phyloP scores from a whole-genome alignment of 2,329 filamentous ascomycete species.

The Myotisia sp. region DNA sequence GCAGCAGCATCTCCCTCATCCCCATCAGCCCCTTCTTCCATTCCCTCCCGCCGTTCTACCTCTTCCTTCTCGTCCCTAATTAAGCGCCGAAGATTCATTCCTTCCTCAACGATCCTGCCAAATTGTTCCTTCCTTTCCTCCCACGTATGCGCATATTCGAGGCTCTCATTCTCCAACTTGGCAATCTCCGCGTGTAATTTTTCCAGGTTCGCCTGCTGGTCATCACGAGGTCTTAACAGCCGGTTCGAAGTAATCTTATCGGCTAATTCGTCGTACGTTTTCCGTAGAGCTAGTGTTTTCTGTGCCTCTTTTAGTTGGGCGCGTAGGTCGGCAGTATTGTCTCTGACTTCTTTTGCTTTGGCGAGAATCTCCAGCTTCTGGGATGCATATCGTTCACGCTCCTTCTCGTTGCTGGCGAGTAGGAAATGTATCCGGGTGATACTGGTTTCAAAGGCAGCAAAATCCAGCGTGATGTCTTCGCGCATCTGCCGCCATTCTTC shows the following conservation, averaged over 20 bases:
- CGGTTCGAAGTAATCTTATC: conserved; percentile 74
- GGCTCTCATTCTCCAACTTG: conserved; percentile 71
- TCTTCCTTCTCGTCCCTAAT: conserved; percentile 95
- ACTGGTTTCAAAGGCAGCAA: conserved; percentile 72
- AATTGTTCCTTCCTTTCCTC: conserved; percentile 74
- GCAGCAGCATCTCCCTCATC: conserved; percentile 39
- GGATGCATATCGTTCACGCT: conserved; percentile 67
- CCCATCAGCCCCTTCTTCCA: conserved; percentile 49
- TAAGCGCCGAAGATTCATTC: conserved; percentile 66
- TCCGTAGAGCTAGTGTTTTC: conserved; percentile 60
- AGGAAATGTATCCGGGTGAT: conserved; percentile 82
- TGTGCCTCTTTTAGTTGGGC: conserved; percentile 64
- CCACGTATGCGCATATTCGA: conserved; percentile 71
- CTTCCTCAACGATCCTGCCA: conserved; percentile 75
- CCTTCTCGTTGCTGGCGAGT: conserved; percentile 63
- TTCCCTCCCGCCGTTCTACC: conserved; percentile 72
- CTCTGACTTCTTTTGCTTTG: conserved; percentile 63
- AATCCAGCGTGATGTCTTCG: conserved; percentile 75
- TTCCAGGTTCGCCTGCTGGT: conserved; percentile 60
- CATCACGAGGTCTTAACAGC: conserved; percentile 66
- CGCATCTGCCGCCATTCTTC: conserved; percentile 54
- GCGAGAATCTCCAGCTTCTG: conserved; percentile 67
- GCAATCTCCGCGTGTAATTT: conserved; percentile 81
- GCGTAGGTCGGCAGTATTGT: conserved; percentile 58
- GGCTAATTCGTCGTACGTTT: conserved; percentile 75